phyloP scores from a whole-genome alignment of 176 grass and related monocot species.

The Rhynchospora breviuscula region DNA sequence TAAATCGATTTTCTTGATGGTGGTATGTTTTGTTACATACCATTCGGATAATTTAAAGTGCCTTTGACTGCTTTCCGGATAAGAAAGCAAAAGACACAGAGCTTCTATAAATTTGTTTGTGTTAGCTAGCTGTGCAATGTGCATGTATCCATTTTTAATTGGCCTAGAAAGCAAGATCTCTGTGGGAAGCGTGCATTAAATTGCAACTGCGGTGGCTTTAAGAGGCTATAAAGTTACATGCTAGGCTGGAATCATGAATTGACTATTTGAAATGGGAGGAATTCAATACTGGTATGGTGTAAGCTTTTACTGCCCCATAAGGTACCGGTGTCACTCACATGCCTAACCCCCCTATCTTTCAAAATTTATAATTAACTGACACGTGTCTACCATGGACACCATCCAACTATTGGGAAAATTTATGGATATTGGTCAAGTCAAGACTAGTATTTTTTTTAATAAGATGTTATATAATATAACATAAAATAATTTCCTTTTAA shows the following conservation, averaged over 20 bases:
- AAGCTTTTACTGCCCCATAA: conserved; percentile 19
- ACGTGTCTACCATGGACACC: not conserved
- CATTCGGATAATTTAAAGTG: not conserved
- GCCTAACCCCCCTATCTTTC: not conserved
- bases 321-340: conserved; percentile 6
- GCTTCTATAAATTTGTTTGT: not conserved
- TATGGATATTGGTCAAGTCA: too few species aligned
- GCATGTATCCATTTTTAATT: not conserved
- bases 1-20: not conserved
- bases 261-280: conserved; percentile 43
- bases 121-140: not conserved
- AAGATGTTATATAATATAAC: too few species aligned
- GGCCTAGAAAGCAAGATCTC: conserved; percentile 12
- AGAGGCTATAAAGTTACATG: conserved; percentile 30
- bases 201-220: conserved; percentile 23
- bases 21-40: not conserved
- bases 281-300: conserved; percentile 23
- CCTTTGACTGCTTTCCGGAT: not conserved
- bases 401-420: too few species aligned
- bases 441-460: too few species aligned
- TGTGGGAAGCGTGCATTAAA: conserved; percentile 17
- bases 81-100: not conserved
- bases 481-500: too few species aligned
- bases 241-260: conserved; percentile 39
- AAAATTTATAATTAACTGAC: not conserved